Evolutionary conservation across 495 filamentous ascomycete species (phyloP).

Genomic region (Talaromyces wortmannii): DNA sequence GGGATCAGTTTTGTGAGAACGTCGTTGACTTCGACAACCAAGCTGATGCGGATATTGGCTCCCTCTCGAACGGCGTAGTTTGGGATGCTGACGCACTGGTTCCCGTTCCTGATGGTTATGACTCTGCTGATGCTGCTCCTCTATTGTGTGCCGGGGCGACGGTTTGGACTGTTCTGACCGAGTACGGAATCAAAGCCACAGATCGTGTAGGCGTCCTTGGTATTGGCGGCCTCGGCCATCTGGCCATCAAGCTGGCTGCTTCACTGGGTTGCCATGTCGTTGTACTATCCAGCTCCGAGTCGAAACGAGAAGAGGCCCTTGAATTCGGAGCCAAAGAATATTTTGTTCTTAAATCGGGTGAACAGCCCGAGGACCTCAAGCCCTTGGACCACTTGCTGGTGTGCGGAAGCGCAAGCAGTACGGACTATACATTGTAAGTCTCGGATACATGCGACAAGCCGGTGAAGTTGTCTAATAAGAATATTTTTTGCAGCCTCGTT

Average conservation of each 20-base stretch:
- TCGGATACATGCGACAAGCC: not conserved
- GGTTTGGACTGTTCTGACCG: slow-evolving; percentile 38
- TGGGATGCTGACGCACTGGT: slow-evolving; percentile 49
- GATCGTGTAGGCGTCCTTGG: slow-evolving; percentile 46
- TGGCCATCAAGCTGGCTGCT: slow-evolving; percentile 51
- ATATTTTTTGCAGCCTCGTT: slow-evolving; percentile 10
- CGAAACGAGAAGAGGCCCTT: slow-evolving; percentile 48
- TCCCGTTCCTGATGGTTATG: slow-evolving; percentile 42
- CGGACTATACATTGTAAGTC: not conserved
- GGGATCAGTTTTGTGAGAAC: slow-evolving; percentile 29
- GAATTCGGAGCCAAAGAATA: slow-evolving; percentile 45
- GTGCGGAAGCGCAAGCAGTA: not conserved
- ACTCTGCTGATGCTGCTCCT: slow-evolving; percentile 39
- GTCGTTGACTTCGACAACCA: slow-evolving; percentile 32
- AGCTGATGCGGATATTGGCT: slow-evolving; percentile 44
- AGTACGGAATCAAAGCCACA: slow-evolving; percentile 29
- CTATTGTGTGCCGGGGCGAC: slow-evolving; percentile 52
- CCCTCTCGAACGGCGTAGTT: slow-evolving; percentile 44
- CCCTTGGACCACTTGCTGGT: not conserved
- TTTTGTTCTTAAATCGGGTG: slow-evolving; percentile 32
- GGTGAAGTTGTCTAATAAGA: not conserved
- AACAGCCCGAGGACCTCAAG: not conserved
- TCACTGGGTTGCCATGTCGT: slow-evolving; percentile 55
- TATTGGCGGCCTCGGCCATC: slow-evolving; percentile 53
- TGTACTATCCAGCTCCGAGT: slow-evolving; percentile 42